Evolutionary conservation across 139 green algal genomes (phyloP).

Genomic region (Closterium sp.): DNA sequence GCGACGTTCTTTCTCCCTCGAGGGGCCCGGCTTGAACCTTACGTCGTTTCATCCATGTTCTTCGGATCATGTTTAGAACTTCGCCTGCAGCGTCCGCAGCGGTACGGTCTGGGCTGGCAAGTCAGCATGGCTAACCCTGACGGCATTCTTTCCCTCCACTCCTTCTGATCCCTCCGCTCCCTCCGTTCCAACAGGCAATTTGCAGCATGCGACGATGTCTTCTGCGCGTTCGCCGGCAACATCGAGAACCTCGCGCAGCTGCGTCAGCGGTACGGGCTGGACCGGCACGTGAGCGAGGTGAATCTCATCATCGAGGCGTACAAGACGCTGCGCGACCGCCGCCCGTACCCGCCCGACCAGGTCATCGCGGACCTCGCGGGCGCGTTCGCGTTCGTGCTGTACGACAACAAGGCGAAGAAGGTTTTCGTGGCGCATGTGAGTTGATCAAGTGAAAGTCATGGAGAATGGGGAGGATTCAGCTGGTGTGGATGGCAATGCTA

Average conservation of each 20-base stretch:
- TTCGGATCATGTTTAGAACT: neutral
- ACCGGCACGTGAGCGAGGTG: neutral
- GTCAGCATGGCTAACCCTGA: no score
- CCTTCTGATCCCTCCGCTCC: neutral
- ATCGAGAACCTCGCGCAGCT: constrained; percentile 38
- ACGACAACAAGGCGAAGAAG: constrained; percentile 18
- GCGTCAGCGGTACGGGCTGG: constrained; percentile 16
- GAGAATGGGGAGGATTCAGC: no score
- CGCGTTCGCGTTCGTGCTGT: constrained; percentile 34
- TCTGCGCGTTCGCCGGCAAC: constrained; percentile 27
- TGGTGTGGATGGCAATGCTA: no score
- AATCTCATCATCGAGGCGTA: constrained; percentile 34
- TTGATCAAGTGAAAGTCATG: no score
- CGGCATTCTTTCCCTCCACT: no score
- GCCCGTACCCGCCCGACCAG: constrained; percentile 17
- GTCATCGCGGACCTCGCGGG: constrained; percentile 16
- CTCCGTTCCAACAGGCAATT: constrained; percentile 1
- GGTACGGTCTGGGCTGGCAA: no score
- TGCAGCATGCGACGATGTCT: constrained; percentile 3
- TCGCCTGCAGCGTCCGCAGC: neutral
- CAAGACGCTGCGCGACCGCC: constrained; percentile 20
- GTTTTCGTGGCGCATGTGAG: constrained; percentile 13
- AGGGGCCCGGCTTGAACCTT: no score
- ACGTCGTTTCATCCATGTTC: no score
- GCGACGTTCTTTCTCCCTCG: neutral